phyloP scores from a whole-genome alignment of 768 basidiomycete species.

The Chalciporus chontae region DNA sequence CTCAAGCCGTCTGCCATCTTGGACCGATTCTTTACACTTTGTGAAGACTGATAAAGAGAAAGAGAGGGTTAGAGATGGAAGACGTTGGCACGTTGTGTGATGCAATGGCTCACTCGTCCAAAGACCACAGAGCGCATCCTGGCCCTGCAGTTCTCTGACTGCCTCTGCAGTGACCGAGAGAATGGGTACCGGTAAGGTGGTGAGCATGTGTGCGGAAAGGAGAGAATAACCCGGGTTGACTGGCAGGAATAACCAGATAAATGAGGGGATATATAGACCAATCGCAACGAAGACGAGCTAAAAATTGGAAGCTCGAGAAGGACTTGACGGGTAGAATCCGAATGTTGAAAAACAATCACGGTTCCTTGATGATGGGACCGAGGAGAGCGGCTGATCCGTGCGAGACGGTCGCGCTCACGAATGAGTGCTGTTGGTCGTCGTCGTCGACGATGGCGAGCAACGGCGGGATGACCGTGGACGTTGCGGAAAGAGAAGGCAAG shows the following conservation, averaged over 20 bases:
- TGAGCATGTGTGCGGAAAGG: conserved; percentile 37
- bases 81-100: conserved; percentile 2
- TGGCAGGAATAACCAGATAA: conserved; percentile 3
- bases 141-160: conserved; percentile 63
- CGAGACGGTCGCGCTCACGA: not conserved
- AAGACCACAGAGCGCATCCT: conserved; percentile 61
- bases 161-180: conserved; percentile 64
- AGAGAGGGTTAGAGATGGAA: conserved; percentile 5
- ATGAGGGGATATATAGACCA: conserved; percentile 19
- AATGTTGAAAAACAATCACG: conserved; percentile 27
- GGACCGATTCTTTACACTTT: conserved; percentile 74
- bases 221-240: not conserved
- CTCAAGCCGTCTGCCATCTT: conserved; percentile 79
- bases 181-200: conserved; percentile 58
- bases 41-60: conserved; percentile 59
- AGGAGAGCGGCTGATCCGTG: conserved; percentile 22
- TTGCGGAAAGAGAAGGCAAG: conserved; percentile 20
- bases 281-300: conserved; percentile 9
- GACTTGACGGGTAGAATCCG: conserved; percentile 15
- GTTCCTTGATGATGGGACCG: conserved; percentile 26
- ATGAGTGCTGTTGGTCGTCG: conserved; percentile 11
- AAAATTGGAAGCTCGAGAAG: conserved; percentile 14
- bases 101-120: conserved; percentile 55
- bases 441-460: not conserved
- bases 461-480: conserved; percentile 10